Evolutionary conservation across 148 eudicot species (phyloP).

Genomic region (Dianthus caryophyllus): DNA sequence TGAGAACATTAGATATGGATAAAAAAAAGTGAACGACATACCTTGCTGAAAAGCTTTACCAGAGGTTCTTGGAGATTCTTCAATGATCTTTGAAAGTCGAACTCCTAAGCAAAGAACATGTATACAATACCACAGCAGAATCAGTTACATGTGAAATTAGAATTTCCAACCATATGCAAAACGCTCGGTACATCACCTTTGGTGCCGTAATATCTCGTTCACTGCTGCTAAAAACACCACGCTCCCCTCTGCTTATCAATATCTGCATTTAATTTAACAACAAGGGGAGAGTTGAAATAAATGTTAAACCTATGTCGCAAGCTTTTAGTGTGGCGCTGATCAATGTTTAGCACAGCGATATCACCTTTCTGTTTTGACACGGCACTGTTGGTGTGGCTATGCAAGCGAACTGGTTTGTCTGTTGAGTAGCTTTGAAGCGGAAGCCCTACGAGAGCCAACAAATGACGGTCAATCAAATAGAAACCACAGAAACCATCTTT

Average conservation of each 20-base stretch:
- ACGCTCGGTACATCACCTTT: conserved; percentile 37
- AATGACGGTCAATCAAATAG: conserved; percentile 1
- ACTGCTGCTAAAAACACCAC: conserved; percentile 62
- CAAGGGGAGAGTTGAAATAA: no score
- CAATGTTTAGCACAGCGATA: no score
- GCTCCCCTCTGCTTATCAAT: conserved; percentile 72
- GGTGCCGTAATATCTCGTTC: conserved; percentile 71
- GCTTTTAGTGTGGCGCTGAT: no score
- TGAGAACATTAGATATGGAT: neutral
- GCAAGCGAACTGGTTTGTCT: conserved; percentile 50
- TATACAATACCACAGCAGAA: neutral
- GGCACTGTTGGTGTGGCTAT: conserved; percentile 33
- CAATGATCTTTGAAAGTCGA: conserved; percentile 58
- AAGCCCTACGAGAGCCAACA: conserved; percentile 43
- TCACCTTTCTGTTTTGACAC: conserved; percentile 45
- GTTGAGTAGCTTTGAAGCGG: conserved; percentile 60
- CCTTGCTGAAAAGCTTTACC: conserved; percentile 78
- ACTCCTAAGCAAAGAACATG: conserved; percentile 44
- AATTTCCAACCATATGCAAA: conserved; percentile 7
- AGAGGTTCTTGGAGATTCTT: conserved; percentile 59
- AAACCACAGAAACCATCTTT: neutral
- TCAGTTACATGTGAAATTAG: conserved; percentile 2
- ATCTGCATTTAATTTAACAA: conserved; percentile 39
- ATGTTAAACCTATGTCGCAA: no score
- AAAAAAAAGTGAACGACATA: conserved; percentile 19